Evolutionary conservation across 768 basidiomycete genomes (phyloP), one percentile per base, ranked within the genome.

Genomic region (Leccinum variicolor): DNA sequence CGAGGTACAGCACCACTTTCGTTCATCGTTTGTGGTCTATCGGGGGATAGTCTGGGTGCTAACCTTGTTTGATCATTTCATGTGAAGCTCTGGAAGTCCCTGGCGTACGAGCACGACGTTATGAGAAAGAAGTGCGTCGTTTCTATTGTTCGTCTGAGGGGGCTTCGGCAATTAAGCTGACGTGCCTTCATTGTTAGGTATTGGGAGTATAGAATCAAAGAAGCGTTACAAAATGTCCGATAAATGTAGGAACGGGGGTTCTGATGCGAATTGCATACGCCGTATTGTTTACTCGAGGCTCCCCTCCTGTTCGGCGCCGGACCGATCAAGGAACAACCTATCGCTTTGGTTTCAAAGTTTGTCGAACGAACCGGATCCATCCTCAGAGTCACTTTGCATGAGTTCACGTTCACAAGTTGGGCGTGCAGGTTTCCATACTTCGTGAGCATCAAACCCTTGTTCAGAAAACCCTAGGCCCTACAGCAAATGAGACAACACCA

Each of bases 121-220:
- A 89, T 91, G 62, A 79, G 90, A 50, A 90, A 84, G 76, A 87
- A 85, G 91, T 91, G 59, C 43, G 78, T 73, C 26, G n/a, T 59
- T 45, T 26, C 26, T 50, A n/a, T 25, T 14, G 31, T 15, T 51
- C 45, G 52, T 23, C 52, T 49, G 72, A 59, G 3, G 19, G 28
- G 34, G 23, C 49, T 39, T 67, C 59, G 49, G 61, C 64, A 57
- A 71, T 69, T 69, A 69, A 67, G 49, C n/a, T 62, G 41, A 65
- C 58, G 50, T 50, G 54, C 53, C 33, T 54, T 66, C 52, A 48
- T 57, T 53, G 28, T 47, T 63, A 90, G 89, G 67, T 90, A 90
- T 68, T 90, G 89, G 89, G 87, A 87, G 54, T 83, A 83, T 59
- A 83, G 89, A n/a, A 83, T 86, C 62, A 78, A 76, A 54, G 81